Conservation (phyloP, 805 yeast genomes). For the Zygoascus flipseniorum region DNA sequence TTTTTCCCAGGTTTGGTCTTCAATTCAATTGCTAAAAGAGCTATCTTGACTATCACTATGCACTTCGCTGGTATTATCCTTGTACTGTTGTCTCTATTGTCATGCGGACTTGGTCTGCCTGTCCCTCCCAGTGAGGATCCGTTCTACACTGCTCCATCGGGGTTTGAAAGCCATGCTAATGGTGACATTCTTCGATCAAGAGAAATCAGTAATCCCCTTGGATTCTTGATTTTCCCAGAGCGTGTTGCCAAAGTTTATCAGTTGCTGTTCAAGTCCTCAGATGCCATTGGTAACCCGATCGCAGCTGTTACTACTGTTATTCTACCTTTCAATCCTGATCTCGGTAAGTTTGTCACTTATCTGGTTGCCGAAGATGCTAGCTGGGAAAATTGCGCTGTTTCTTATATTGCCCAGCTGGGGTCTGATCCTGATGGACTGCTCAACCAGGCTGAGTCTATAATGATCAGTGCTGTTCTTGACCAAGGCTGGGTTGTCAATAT, state of each 20-base stretch:
- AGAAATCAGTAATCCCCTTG: slow-evolving; percentile 2
- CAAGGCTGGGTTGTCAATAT: background rate
- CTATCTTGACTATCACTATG: no score
- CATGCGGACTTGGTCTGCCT: background rate
- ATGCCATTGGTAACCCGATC: slow-evolving; percentile 20
- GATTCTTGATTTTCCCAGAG: background rate
- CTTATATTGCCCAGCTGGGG: slow-evolving; percentile 15
- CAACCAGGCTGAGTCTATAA: background rate
- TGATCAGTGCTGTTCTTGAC: background rate
- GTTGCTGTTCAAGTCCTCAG: slow-evolving; percentile 19
- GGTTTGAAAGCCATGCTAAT: slow-evolving; percentile 5
- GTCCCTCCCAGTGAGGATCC: slow-evolving; percentile 15
- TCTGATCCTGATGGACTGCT: slow-evolving; percentile 2
- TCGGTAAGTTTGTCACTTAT: slow-evolving; percentile 18
- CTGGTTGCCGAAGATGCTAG: slow-evolving; percentile 23
- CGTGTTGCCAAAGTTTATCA: slow-evolving; percentile 18
- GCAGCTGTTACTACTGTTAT: slow-evolving; percentile 23
- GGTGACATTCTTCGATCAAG: background rate
- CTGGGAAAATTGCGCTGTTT: slow-evolving; percentile 22
- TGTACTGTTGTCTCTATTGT: no score
- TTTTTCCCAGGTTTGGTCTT: no score
- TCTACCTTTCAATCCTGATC: slow-evolving; percentile 5
- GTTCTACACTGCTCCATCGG: slow-evolving; percentile 15
- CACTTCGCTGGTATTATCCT: no score
- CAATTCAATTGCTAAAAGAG: no score